Evolutionary conservation across 495 filamentous ascomycete species (phyloP).

Genomic region (Neurospora sublineolata): DNA sequence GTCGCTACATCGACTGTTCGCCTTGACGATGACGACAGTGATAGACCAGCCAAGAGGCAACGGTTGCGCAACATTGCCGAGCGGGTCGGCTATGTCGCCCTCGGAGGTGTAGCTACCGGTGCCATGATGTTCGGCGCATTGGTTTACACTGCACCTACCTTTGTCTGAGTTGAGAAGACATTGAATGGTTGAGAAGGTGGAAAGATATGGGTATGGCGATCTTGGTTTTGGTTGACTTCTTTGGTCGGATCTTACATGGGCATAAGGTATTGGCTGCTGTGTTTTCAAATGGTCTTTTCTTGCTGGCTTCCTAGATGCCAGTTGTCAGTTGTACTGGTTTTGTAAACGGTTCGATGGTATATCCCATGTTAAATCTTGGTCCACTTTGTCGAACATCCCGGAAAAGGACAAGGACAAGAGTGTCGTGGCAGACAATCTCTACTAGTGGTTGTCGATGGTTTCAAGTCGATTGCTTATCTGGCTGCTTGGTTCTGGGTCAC

Average conservation of each 20-base stretch:
- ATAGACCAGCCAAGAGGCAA: conserved; percentile 20
- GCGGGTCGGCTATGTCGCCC: conserved; percentile 26
- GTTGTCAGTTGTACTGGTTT: neutral
- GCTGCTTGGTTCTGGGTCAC: neutral
- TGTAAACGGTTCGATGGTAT: neutral
- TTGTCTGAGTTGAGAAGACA: conserved; percentile 8
- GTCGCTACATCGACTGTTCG: neutral
- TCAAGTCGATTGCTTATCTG: neutral
- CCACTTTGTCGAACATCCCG: neutral
- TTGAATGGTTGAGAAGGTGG: neutral
- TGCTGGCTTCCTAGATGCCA: neutral
- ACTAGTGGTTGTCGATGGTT: neutral
- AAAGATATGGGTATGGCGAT: neutral
- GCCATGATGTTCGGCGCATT: conserved; percentile 27
- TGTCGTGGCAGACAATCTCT: neutral
- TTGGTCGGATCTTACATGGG: neutral
- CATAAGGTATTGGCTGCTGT: neutral
- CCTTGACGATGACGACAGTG: neutral
- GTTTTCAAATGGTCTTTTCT: neutral
- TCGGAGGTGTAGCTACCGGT: conserved; percentile 30
- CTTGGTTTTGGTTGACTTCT: neutral
- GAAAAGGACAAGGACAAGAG: neutral
- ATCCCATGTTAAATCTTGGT: neutral
- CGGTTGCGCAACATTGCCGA: conserved; percentile 26
- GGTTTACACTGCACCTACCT: conserved; percentile 32